Conservation (phyloP, 495 filamentous ascomycete genomes). For the Aspergillus sclerotioniger region DNA sequence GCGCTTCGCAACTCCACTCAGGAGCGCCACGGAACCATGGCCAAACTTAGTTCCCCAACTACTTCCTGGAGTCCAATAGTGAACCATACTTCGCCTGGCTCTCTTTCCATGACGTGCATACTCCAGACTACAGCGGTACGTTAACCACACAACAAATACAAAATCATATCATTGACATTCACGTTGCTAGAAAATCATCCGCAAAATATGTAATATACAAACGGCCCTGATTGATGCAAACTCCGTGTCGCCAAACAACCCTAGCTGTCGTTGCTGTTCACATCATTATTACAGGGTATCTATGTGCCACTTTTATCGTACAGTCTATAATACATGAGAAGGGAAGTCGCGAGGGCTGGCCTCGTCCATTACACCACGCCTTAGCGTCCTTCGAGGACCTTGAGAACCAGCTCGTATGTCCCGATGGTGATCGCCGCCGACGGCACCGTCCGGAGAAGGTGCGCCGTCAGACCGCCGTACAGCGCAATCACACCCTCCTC, state of each 20-base stretch:
- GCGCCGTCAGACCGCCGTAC: slow-evolving; percentile 84
- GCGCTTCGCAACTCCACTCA: not conserved
- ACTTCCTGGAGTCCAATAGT: too few species aligned
- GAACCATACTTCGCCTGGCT: too few species aligned
- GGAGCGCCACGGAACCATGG: too few species aligned
- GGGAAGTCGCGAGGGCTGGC: not conserved
- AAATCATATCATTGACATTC: too few species aligned
- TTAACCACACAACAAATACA: too few species aligned
- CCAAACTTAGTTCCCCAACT: too few species aligned
- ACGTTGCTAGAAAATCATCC: not conserved
- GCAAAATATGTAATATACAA: not conserved
- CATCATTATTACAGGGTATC: slow-evolving; percentile 11
- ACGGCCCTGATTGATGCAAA: not conserved
- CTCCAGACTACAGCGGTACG: too few species aligned
- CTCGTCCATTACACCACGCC: not conserved
- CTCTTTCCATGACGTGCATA: too few species aligned
- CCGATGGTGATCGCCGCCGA: slow-evolving; percentile 90
- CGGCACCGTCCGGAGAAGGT: slow-evolving; percentile 82
- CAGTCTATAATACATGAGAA: slow-evolving; percentile 15
- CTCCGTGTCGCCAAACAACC: not conserved
- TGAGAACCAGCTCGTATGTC: slow-evolving; percentile 81
- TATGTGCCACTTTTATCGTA: slow-evolving; percentile 10
- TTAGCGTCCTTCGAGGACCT: slow-evolving; percentile 33
- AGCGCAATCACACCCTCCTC: slow-evolving; percentile 79
- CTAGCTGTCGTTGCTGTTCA: not conserved